Percentiles rank a stretch among this genome's conserved stretches.
Conservation (phyloP, 148 eudicot genomes). For the Nyssa sinensis region DNA sequence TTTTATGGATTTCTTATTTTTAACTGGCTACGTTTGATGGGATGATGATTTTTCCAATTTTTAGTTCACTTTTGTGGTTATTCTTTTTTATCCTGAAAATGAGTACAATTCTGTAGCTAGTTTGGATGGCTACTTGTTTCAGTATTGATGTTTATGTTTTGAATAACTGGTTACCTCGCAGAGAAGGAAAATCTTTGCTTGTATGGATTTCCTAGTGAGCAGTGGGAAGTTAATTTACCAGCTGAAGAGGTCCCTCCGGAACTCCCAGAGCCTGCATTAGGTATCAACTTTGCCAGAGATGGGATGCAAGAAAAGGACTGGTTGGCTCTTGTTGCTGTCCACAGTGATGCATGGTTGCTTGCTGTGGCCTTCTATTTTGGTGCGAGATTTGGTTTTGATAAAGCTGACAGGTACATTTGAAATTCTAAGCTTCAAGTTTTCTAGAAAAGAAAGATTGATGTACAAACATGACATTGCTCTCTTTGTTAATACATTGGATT, state of each 20-base stretch:
- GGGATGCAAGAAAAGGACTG: slow-evolving; percentile 36
- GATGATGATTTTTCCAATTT: background rate
- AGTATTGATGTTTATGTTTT: background rate
- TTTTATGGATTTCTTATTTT: no score
- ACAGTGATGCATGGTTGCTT: slow-evolving; percentile 37
- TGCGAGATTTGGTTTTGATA: slow-evolving; percentile 37
- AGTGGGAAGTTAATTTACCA: slow-evolving; percentile 37
- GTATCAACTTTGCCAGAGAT: slow-evolving; percentile 40
- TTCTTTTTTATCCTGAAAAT: background rate
- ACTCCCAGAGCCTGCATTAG: slow-evolving; percentile 40
- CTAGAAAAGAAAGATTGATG: background rate
- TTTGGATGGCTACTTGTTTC: background rate
- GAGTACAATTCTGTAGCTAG: background rate
- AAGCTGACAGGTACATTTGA: slow-evolving; percentile 26
- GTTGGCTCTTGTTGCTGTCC: slow-evolving; percentile 39
- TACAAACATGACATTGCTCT: background rate
- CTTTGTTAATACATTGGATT: background rate
- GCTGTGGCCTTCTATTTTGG: slow-evolving; percentile 40
- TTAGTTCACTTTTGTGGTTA: background rate
- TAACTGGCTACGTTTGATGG: background rate
- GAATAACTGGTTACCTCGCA: slow-evolving; percentile 13
- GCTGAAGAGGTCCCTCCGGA: slow-evolving; percentile 44
- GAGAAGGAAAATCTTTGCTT: slow-evolving; percentile 33
- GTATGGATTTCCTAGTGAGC: slow-evolving; percentile 33
- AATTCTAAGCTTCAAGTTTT: no score